phyloP scores from a whole-genome alignment of 257 asterid genomes.

The Solanum paucissectum region DNA sequence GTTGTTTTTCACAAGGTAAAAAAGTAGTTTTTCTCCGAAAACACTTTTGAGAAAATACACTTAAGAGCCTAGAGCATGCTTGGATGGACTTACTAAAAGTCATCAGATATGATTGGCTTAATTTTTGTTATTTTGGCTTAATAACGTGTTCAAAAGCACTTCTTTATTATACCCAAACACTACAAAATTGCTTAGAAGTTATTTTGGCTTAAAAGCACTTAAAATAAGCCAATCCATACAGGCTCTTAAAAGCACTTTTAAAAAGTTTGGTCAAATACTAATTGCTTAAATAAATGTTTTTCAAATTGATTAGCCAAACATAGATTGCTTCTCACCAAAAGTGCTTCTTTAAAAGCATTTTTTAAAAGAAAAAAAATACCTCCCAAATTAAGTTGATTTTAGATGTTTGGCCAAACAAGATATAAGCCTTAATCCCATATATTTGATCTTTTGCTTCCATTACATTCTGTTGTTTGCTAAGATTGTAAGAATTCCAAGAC shows the following conservation, averaged over 20 bases:
- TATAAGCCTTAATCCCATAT: not conserved
- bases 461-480: not conserved
- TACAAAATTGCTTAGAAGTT: not conserved
- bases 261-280: not conserved
- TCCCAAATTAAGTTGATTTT: not conserved
- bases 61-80: not conserved
- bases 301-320: not conserved
- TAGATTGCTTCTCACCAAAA: not conserved
- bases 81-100: no score
- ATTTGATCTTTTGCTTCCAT: not conserved
- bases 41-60: not conserved
- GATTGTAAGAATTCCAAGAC: not conserved
- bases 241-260: not conserved
- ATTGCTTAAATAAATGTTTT: not conserved
- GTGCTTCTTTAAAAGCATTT: not conserved
- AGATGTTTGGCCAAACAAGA: not conserved
- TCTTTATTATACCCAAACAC: no score
- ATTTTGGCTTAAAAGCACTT: not conserved
- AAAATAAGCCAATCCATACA: not conserved
- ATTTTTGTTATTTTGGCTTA: no score
- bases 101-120: no score
- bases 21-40: not conserved
- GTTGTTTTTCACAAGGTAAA: not conserved
- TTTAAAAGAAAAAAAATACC: not conserved
- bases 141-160: no score